Conservation (phyloP, 805 yeast species). For the Yamadazyma insecticola region DNA sequence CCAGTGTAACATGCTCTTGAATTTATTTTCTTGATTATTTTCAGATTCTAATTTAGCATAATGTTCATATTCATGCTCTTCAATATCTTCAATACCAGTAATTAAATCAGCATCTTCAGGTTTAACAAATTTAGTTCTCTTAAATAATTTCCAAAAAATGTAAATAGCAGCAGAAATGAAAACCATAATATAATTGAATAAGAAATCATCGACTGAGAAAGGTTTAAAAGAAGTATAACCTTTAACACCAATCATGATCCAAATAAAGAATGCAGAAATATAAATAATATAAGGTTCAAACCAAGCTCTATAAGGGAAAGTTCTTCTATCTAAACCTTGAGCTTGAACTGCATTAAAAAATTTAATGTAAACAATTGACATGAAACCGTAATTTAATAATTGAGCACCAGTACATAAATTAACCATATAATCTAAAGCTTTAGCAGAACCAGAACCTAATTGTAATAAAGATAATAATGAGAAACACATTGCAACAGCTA, state of each 20-base stretch:
- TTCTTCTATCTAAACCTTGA: conserved; percentile 34
- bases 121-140: conserved; percentile 32
- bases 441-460: conserved; percentile 21
- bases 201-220: conserved; percentile 59
- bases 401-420: conserved; percentile 46
- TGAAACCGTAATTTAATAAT: conserved; percentile 42
- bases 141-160: conserved; percentile 32
- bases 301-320: conserved; percentile 40
- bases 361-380: conserved; percentile 38
- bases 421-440: conserved; percentile 42
- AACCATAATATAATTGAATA: conserved; percentile 69
- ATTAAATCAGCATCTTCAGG: conserved; percentile 44
- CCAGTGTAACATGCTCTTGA: background rate
- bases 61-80: conserved; percentile 43
- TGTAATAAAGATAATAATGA: conserved; percentile 28
- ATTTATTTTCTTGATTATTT: conserved; percentile 1
- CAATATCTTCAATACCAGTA: conserved; percentile 44
- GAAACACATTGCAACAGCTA: conserved; percentile 19
- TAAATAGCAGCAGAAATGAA: conserved; percentile 39
- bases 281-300: conserved; percentile 39
- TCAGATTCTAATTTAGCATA: conserved; percentile 31
- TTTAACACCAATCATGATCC: conserved; percentile 48
- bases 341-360: conserved; percentile 38
- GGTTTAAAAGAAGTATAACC: conserved; percentile 72
- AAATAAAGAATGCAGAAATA: conserved; percentile 25